Conservation (phyloP, 768 basidiomycete genomes). For the Hygrocybe punicea region DNA sequence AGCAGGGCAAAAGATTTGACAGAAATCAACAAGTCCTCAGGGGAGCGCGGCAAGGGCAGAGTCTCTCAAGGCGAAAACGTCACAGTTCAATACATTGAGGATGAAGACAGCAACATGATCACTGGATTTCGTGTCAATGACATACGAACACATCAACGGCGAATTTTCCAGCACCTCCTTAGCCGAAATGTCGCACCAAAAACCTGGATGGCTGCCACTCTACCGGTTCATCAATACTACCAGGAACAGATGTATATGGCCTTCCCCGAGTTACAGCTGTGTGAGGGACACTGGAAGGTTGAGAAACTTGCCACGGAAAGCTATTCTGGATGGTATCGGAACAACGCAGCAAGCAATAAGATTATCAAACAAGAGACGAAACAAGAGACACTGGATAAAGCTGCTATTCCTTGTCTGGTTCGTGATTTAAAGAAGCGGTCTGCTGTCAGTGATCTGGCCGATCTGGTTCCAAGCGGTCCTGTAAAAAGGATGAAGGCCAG, state of each 20-base stretch:
- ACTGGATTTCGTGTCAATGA: not conserved
- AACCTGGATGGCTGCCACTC: not conserved
- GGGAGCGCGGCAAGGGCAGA: not conserved
- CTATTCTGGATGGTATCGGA: conserved; percentile 7
- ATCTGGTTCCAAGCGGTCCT: too few species aligned
- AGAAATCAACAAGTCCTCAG: not conserved
- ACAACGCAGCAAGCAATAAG: not conserved
- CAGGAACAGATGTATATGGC: conserved; percentile 2
- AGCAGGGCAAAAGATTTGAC: too few species aligned
- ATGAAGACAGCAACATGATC: not conserved
- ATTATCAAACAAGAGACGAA: not conserved
- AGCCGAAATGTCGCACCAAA: not conserved
- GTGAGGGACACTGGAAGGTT: conserved; percentile 14
- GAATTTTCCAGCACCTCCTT: not conserved
- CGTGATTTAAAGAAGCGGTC: too few species aligned
- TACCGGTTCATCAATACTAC: not conserved
- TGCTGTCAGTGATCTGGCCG: too few species aligned
- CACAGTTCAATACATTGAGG: not conserved
- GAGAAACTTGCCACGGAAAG: not conserved
- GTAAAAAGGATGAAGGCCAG: too few species aligned
- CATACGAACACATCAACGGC: not conserved
- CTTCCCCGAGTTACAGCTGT: conserved; percentile 6
- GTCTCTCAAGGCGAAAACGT: not conserved
- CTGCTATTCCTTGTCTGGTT: too few species aligned
- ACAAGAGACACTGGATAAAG: too few species aligned